Evolutionary conservation across 2,329 filamentous ascomycete genomes (phyloP).

Genomic region (Cordyceps javanica): DNA sequence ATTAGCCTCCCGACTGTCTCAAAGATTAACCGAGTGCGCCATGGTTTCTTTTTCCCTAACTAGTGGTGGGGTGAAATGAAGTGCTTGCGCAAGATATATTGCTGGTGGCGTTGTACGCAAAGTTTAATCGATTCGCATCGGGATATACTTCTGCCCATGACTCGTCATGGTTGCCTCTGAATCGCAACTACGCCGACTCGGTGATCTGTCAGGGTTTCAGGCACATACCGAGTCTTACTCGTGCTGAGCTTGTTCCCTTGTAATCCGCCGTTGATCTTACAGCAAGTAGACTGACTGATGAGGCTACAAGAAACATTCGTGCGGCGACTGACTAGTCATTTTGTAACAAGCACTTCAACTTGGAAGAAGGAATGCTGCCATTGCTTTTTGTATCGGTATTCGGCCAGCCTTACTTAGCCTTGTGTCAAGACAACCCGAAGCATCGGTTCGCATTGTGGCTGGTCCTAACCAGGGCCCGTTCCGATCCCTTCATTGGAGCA

Average conservation of each 20-base stretch:
- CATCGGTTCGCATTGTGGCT: background rate
- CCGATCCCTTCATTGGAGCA: background rate
- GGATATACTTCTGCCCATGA: background rate
- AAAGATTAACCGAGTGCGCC: no score
- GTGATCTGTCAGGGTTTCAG: no score
- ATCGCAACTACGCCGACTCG: background rate
- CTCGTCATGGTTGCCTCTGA: background rate
- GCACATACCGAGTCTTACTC: background rate
- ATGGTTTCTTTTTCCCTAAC: no score
- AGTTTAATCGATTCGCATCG: background rate
- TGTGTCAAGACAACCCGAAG: background rate
- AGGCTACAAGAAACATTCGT: background rate
- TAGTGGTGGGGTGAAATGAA: no score
- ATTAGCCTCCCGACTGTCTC: no score
- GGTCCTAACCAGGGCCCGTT: background rate
- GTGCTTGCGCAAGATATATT: no score
- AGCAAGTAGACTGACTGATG: background rate
- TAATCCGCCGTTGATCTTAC: background rate
- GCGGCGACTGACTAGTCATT: background rate
- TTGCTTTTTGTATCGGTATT: background rate
- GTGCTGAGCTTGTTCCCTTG: background rate
- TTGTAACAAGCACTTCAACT: background rate
- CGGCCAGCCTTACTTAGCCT: background rate
- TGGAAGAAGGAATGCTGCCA: background rate
- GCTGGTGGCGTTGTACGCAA: no score